Percentiles rank a stretch among this genome's conserved stretches.
phyloP scores from a whole-genome alignment of 441 rosid species.

The Theobroma grandiflorum region DNA sequence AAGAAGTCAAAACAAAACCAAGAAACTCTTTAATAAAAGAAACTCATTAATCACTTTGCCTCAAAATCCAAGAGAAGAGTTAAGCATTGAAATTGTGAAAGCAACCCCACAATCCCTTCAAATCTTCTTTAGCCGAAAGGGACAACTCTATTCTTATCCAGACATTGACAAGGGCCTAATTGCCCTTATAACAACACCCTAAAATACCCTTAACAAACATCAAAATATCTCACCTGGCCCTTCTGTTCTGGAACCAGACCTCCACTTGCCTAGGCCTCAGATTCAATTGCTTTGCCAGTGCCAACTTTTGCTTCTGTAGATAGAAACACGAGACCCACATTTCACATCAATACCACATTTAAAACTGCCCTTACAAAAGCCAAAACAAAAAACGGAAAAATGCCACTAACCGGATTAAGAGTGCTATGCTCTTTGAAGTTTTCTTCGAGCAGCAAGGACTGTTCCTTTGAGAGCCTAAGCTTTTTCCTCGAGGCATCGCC shows the following conservation, averaged over 20 bases:
- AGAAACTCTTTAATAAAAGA: background rate
- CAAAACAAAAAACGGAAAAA: slow-evolving; percentile 16
- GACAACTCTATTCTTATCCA: slow-evolving; percentile 39
- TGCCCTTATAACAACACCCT: background rate
- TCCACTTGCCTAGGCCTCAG: slow-evolving; percentile 88
- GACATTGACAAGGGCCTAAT: slow-evolving; percentile 25
- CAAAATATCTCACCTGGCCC: slow-evolving; percentile 71
- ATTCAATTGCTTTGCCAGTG: slow-evolving; percentile 76
- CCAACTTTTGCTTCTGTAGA: slow-evolving; percentile 80
- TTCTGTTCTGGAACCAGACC: slow-evolving; percentile 96
- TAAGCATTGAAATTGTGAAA: slow-evolving; percentile 7
- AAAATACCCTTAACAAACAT: slow-evolving; percentile 18
- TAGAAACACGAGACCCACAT: background rate
- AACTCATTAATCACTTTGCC: slow-evolving; percentile 7
- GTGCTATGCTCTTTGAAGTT: slow-evolving; percentile 84
- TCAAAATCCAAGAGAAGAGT: background rate
- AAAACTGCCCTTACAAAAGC: background rate
- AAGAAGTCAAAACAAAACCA: background rate
- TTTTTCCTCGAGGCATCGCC: slow-evolving; percentile 84
- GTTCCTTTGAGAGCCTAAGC: slow-evolving; percentile 81
- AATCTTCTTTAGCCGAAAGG: slow-evolving; percentile 37
- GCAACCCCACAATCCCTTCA: slow-evolving; percentile 32
- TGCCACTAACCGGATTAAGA: slow-evolving; percentile 80
- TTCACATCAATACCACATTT: background rate
- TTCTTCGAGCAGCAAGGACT: slow-evolving; percentile 80